These are phyloP conservation scores for Wolfiporia cocos DNA, from an alignment of 1,284 basidiomycete species.

Conservation along the genomic window DNA sequence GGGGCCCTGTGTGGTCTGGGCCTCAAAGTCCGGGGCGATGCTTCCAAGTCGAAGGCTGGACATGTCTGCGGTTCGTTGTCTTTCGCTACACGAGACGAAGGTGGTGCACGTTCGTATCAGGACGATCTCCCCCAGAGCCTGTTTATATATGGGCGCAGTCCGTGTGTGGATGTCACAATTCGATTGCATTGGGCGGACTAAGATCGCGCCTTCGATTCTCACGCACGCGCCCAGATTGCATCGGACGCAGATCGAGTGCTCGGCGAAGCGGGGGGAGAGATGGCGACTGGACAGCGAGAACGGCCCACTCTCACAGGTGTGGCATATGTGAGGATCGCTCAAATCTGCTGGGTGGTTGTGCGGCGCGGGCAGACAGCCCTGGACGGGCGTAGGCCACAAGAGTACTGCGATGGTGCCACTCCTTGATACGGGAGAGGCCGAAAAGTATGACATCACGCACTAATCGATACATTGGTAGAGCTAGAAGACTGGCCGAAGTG, in stretches of 20 bases:
- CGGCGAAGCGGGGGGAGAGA: background rate
- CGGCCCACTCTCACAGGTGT: too few relatives aligned
- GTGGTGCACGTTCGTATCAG: too few relatives aligned
- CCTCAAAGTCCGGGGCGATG: constrained; percentile 79
- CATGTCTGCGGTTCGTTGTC: constrained; percentile 17
- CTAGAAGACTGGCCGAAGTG: too few relatives aligned
- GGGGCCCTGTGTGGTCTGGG: constrained; percentile 71
- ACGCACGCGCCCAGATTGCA: constrained; percentile 21
- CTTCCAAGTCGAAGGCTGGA: constrained; percentile 65
- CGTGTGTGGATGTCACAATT: constrained; percentile 10
- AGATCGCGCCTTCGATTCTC: constrained; percentile 43
- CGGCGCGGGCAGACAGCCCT: background rate
- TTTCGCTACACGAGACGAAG: too few relatives aligned
- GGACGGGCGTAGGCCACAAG: background rate
- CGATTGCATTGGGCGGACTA: constrained; percentile 14
- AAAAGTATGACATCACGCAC: too few relatives aligned
- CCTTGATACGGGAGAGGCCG: too few relatives aligned
- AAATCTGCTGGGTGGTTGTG: too few relatives aligned
- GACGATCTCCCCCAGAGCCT: constrained; percentile 2
- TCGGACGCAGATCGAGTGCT: background rate
- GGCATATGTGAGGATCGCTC: too few relatives aligned
- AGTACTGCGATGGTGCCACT: too few relatives aligned
- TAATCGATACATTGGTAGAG: too few relatives aligned
- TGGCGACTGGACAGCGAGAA: too few relatives aligned
- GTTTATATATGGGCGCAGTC: constrained; percentile 15